phyloP scores from a whole-genome alignment of 768 basidiomycete species.

The Tephrocybe sp. region DNA sequence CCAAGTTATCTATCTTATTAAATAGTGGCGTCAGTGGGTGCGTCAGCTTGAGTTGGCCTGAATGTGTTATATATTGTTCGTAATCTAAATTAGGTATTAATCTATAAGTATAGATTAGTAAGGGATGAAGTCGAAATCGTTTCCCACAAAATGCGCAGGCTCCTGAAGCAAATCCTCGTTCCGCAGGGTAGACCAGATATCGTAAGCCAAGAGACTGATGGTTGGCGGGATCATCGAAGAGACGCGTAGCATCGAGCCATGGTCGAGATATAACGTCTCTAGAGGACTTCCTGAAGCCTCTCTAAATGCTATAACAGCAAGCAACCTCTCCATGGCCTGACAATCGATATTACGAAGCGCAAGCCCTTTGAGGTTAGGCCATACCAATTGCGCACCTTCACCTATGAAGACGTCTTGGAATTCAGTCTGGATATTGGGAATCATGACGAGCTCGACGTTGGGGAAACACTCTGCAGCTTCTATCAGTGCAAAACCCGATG shows the following conservation, averaged over 20 bases:
- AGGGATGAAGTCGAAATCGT: slow-evolving; percentile 12
- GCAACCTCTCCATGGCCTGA: slow-evolving; percentile 8
- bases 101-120: background rate
- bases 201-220: slow-evolving; percentile 10
- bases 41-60: too few relatives aligned
- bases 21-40: too few relatives aligned
- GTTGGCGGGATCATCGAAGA: slow-evolving; percentile 5
- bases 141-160: slow-evolving; percentile 15
- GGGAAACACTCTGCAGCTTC: slow-evolving; percentile 15
- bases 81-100: background rate
- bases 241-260: slow-evolving; percentile 7
- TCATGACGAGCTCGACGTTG: slow-evolving; percentile 12
- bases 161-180: slow-evolving; percentile 11
- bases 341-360: slow-evolving; percentile 16
- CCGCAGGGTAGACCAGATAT: slow-evolving; percentile 12
- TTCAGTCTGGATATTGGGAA: slow-evolving; percentile 13
- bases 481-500: slow-evolving; percentile 7
- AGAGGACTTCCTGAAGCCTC: slow-evolving; percentile 9
- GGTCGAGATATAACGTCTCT: slow-evolving; percentile 13
- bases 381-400: slow-evolving; percentile 1
- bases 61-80: too few relatives aligned
- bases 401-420: slow-evolving; percentile 12
- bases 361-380: slow-evolving; percentile 11
- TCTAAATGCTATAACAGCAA: slow-evolving; percentile 6
- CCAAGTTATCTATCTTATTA: too few relatives aligned